Percentiles rank a stretch among this genome's conserved stretches.
These are phyloP conservation scores for Rheum nobile DNA, from an alignment of 148 eudicot species.

Conservation along the genomic window DNA sequence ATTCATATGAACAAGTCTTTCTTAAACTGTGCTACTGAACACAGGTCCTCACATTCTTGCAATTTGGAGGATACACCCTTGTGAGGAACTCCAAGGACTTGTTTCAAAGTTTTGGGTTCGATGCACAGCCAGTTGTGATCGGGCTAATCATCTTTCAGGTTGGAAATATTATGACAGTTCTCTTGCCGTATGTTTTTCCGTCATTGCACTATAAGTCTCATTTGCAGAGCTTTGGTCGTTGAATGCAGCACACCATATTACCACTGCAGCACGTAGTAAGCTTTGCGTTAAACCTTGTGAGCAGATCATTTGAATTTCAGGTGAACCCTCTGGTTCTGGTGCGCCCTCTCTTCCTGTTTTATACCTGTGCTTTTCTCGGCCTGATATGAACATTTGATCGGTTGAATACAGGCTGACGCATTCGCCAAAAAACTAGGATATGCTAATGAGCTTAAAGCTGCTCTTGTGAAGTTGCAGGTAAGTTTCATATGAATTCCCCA, in stretches of 20 bases:
- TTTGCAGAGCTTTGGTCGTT: not conserved
- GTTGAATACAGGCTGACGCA: slow-evolving; percentile 76
- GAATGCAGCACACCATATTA: slow-evolving; percentile 83
- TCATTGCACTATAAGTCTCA: not conserved
- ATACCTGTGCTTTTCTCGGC: not conserved
- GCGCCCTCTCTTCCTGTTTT: not conserved
- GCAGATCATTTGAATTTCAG: slow-evolving; percentile 98
- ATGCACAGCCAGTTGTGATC: slow-evolving; percentile 90
- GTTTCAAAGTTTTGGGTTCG: slow-evolving; percentile 93
- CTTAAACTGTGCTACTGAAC: slow-evolving; percentile 7
- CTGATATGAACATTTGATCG: slow-evolving; percentile 7
- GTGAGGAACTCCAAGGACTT: slow-evolving; percentile 94
- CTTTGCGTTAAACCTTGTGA: slow-evolving; percentile 85
- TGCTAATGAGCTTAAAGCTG: slow-evolving; percentile 63
- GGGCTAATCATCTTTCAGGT: slow-evolving; percentile 98
- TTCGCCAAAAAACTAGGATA: slow-evolving; percentile 91
- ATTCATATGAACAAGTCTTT: not conserved
- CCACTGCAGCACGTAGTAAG: slow-evolving; percentile 95
- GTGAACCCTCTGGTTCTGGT: slow-evolving; percentile 23
- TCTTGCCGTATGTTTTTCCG: not conserved
- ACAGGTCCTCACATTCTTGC: slow-evolving; percentile 86
- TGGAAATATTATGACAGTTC: not conserved
- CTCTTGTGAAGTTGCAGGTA: slow-evolving; percentile 93
- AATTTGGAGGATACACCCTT: slow-evolving; percentile 96
- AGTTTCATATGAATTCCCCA: not conserved